Evolutionary conservation across 805 yeast species (phyloP).

Genomic region (Hanseniaspora pseudoguilliermondii): DNA sequence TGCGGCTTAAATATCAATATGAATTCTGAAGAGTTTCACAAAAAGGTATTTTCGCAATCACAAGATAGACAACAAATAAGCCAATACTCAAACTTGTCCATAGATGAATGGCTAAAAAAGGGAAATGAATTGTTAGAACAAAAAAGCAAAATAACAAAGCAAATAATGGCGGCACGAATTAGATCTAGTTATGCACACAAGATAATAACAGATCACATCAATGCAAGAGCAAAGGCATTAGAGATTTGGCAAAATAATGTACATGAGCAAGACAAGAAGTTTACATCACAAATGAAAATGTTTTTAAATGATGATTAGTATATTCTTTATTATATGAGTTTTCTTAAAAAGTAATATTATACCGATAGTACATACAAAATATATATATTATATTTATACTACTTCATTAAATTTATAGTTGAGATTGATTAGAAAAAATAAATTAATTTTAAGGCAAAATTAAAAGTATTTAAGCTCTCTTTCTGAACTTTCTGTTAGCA

Average conservation of each 20-base stretch:
- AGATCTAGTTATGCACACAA: conserved; percentile 31
- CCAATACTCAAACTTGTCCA: conserved; percentile 19
- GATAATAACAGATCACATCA: conserved; percentile 29
- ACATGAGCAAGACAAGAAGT: neutral
- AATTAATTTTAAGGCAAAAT: conserved; percentile 7
- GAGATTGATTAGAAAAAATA: conserved; percentile 13
- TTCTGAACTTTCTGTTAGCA: conserved; percentile 85
- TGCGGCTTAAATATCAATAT: neutral
- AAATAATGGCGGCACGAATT: conserved; percentile 29
- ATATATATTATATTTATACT: conserved; percentile 1
- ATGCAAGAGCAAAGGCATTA: conserved; percentile 27
- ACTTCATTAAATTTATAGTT: conserved; percentile 17
- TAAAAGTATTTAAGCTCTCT: conserved; percentile 51
- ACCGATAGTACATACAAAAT: neutral
- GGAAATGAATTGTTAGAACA: conserved; percentile 28
- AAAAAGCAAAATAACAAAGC: conserved; percentile 27
- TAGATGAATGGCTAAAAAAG: conserved; percentile 29
- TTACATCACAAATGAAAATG: neutral
- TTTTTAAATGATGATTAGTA: neutral
- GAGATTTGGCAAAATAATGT: conserved; percentile 20
- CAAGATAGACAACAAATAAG: conserved; percentile 18
- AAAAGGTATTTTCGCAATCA: conserved; percentile 17
- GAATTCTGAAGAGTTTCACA: conserved; percentile 11
- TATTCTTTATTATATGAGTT: neutral
- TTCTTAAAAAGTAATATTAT: conserved; percentile 12